Conservation (phyloP, 176 grass and related monocot genomes). For the Neostapfia colusana region DNA sequence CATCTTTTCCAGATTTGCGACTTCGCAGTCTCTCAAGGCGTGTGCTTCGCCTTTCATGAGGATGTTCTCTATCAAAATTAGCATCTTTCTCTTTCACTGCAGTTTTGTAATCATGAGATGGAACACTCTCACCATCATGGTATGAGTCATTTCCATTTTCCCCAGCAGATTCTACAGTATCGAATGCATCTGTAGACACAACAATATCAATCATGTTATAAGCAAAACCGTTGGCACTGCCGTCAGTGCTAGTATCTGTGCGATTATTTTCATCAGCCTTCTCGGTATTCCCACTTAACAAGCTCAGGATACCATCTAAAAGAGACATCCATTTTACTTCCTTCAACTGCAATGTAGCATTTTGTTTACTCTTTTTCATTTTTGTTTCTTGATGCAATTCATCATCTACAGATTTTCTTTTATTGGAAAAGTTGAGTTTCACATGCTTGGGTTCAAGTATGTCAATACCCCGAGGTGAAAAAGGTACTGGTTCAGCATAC, state of each 20-base stretch:
- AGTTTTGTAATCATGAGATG: conserved; percentile 48
- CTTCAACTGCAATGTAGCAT: conserved; percentile 57
- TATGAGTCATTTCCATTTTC: conserved; percentile 49
- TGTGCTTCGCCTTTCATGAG: conserved; percentile 89
- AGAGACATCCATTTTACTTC: conserved; percentile 69
- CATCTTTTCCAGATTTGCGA: conserved; percentile 92
- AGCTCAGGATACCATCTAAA: conserved; percentile 59
- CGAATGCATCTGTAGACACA: conserved; percentile 49
- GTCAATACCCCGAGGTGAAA: conserved; percentile 75
- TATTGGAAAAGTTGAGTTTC: conserved; percentile 69
- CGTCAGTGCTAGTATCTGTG: conserved; percentile 19
- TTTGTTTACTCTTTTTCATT: conserved; percentile 53
- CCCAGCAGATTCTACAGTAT: conserved; percentile 48
- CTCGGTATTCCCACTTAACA: conserved; percentile 47
- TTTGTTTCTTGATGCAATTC: conserved; percentile 41
- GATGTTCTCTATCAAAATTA: conserved; percentile 79
- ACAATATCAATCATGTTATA: conserved; percentile 55
- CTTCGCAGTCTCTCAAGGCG: conserved; percentile 89
- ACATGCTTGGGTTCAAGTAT: conserved; percentile 82
- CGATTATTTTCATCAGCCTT: conserved; percentile 40
- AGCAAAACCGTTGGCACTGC: conserved; percentile 30
- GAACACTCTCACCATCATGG: conserved; percentile 43
- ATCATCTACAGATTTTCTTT: conserved; percentile 70
- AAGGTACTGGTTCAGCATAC: conserved; percentile 56
- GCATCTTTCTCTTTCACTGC: conserved; percentile 67